phyloP scores from a whole-genome alignment of 805 yeast genomes.

The Metschnikowia picachoensis region DNA sequence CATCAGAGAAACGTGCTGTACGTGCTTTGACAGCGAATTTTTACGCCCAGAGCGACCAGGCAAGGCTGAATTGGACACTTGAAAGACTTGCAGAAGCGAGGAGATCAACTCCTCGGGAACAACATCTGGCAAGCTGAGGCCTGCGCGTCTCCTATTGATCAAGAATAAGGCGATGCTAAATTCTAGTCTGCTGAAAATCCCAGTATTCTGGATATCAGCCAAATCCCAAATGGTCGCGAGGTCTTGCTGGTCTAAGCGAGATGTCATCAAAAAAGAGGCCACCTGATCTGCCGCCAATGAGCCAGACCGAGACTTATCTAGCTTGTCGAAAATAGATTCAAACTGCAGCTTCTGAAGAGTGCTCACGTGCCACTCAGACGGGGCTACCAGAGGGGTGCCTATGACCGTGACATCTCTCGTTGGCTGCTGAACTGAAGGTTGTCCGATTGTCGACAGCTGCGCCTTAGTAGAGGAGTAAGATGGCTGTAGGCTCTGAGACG shows the following conservation, averaged over 20 bases:
- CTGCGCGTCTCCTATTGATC: conserved; percentile 79
- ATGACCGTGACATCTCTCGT: conserved; percentile 13
- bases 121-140: conserved; percentile 70
- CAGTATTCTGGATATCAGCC: conserved; percentile 83
- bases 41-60: conserved; percentile 1
- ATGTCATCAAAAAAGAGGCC: conserved; percentile 84
- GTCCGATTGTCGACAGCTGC: conserved; percentile 34
- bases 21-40: background rate
- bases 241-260: conserved; percentile 78
- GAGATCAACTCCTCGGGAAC: conserved; percentile 63
- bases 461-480: conserved; percentile 32
- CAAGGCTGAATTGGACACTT: background rate
- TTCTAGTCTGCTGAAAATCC: conserved; percentile 74
- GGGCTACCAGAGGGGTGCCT: conserved; percentile 15
- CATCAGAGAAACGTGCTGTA: conserved; percentile 5
- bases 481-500: conserved; percentile 24
- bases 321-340: conserved; percentile 70
- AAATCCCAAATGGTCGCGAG: conserved; percentile 93
- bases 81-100: conserved; percentile 19
- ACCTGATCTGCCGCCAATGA: conserved; percentile 71
- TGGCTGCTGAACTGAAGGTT: conserved; percentile 14
- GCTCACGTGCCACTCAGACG: conserved; percentile 62
- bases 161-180: conserved; percentile 92
- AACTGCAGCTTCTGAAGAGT: conserved; percentile 71
- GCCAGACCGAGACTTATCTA: conserved; percentile 66